Evolutionary conservation across 2,329 filamentous ascomycete species (phyloP), one percentile per base, ranked within the genome.

Genomic region (Rutstroemia sp.): DNA sequence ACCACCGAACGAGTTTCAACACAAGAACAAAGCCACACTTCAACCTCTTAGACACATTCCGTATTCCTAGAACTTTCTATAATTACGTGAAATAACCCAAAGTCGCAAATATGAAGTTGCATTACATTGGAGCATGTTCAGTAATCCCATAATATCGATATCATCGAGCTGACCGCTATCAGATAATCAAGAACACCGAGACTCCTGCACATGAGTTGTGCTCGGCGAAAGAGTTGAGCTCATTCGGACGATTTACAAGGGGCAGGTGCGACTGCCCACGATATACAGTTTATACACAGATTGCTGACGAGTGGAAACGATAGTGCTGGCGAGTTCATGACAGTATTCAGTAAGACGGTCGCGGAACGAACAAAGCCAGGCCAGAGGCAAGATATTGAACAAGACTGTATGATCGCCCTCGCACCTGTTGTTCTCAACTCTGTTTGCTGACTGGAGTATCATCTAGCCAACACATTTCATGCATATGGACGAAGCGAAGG

Each of bases 361-460:
- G 92, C 92, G 60, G 89, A 95, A 74, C 81, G 89, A 65, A 96
- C 90, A 59, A 78, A 78, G 58, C 82, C 86, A n/a, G 90, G 88
- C 55, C 84, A 91, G 73, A 80, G 89, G 70, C 88, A 95, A 73
- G 89, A 91, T 70, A 85, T 95, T 56, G 87, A 95, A 73, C 84
- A 94, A 72, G 82, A 91, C 76, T 83, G 84, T 84, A 75, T 61
- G 40, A 44, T 3, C 16, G 10, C 34, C 17, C 8, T 21, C 17
- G 40, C 17, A 34, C 21, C 16, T 40, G 46, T n/a, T 14, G 9
- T n/a, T 9, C 10, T 39, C 44, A 16, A 56, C 44, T 27, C 19
- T 42, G 19, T 12, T 46, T 17, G n/a, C 25, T 49, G 42, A 45
- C 48, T 44, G 9, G 48, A 34, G 62, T 54, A 57, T 63, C 54